Base-by-base conservation (phyloP, 345 rosid genomes). In the Rhodamnia rubescens region DNA sequence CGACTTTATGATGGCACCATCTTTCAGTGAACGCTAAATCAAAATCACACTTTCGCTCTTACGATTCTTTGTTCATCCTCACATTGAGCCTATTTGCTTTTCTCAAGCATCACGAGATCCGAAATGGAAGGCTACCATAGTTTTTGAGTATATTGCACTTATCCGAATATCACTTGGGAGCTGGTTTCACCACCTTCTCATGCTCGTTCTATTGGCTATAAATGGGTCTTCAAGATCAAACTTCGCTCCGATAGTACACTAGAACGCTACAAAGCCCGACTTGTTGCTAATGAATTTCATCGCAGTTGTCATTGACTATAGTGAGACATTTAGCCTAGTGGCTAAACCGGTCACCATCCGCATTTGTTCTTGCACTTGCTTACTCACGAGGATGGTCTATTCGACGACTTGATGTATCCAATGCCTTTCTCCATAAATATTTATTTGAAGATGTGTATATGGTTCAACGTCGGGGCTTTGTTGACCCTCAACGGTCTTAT, bases 151-250 rank as follows among this genome's bases (percentile, higher is more conserved):
- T 40, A 26, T 22, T 58, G 69, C 64, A 12, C 57, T 86, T 32
- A n/a, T 57, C 8, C 11, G 0, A 86, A 58, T 26, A 15, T 36
- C 22, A 82, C 87, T n/a, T 82, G 59, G 85, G 29, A 47, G 9
- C 26, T 59, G 3, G 87, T 86, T 58, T 59, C 53, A 2, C 50
- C 13, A 8, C 16, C 16, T 20, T 36, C 32, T 49, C 29, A 59
- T 26, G 16, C 16, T n/a, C 75, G 59, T 13, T 13, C 82, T 16
- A 29, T 86, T 42, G 81, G 87, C 13, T 86, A 26, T 32, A 82
- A 82, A 36, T 82, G 87, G 82, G 85, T 86, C 1, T 86, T 58
- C 44, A 58, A 58, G 32, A 78, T 85, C 11, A 85, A 85, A 58
- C 29, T 18, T 2, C 6, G 11, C 32, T 81, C 49, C n/a, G 32